A percentile compares a stretch with the other conserved stretches of the same genome.
Evolutionary conservation across 2,329 filamentous ascomycete genomes (phyloP).

Genomic region (Penicillium corylophilum): DNA sequence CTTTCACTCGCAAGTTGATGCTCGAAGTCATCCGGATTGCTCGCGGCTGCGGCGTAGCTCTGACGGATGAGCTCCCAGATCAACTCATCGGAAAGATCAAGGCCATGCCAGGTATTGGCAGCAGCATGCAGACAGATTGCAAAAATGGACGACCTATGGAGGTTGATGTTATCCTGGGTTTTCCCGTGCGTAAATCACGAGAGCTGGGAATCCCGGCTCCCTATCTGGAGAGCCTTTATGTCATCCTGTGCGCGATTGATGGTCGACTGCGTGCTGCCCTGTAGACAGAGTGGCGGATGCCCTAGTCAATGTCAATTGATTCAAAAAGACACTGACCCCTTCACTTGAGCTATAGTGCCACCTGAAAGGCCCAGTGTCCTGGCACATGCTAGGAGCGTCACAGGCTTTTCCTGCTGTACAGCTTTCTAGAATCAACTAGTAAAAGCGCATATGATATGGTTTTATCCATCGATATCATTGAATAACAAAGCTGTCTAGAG

Average conservation of each 20-base stretch:
- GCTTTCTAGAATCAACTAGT: no score
- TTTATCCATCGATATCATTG: no score
- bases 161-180: slow-evolving; percentile 49
- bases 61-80: slow-evolving; percentile 40
- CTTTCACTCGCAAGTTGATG: slow-evolving; percentile 44
- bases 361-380: no score
- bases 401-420: no score
- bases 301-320: no score
- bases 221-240: slow-evolving; percentile 41
- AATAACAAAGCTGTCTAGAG: no score
- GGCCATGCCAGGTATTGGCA: slow-evolving; percentile 41
- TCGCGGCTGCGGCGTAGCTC: slow-evolving; percentile 37
- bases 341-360: no score
- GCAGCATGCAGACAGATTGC: slow-evolving; percentile 49
- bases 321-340: no score
- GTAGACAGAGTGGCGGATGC: neutral
- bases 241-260: slow-evolving; percentile 31
- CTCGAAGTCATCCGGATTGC: slow-evolving; percentile 45
- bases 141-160: slow-evolving; percentile 45
- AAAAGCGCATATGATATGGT: no score
- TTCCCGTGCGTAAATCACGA: slow-evolving; percentile 40
- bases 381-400: no score
- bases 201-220: slow-evolving; percentile 43
- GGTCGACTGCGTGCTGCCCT: slow-evolving; percentile 14
- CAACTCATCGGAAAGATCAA: slow-evolving; percentile 40